These are phyloP conservation scores for Ustilago hordei DNA, from an alignment of 1,284 basidiomycete species.

Conservation along the genomic window DNA sequence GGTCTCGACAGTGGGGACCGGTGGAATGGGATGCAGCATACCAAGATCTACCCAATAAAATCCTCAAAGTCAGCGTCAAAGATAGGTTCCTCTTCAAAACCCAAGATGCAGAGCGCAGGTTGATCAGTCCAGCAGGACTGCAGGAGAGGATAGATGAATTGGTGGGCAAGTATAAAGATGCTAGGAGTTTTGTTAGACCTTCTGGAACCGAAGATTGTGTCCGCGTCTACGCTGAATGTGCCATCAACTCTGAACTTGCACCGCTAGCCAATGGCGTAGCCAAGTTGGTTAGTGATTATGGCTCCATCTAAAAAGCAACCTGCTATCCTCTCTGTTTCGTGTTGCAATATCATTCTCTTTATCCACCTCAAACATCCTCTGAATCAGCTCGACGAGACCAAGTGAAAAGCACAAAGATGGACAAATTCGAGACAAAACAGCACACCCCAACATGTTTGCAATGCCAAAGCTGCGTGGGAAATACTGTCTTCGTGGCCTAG, in stretches of 20 bases:
- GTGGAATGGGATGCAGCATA: conserved; percentile 94
- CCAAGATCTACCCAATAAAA: conserved; percentile 90
- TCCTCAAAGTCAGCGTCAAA: conserved; percentile 93
- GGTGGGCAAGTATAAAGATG: conserved; percentile 82
- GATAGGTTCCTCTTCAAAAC: conserved; percentile 89
- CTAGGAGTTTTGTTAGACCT: conserved; percentile 92
- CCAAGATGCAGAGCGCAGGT: conserved; percentile 89
- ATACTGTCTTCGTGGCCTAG: conserved; percentile 43
- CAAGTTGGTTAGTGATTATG: conserved; percentile 56
- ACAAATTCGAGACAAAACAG: no score
- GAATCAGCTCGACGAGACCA: no score
- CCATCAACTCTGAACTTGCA: conserved; percentile 79
- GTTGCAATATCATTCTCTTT: neutral
- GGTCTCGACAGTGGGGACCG: conserved; percentile 74
- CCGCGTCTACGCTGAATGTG: conserved; percentile 95
- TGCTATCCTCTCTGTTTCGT: neutral
- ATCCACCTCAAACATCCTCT: no score
- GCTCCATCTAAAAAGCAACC: conserved; percentile 11
- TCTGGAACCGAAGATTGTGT: conserved; percentile 99
- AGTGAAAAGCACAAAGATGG: neutral
- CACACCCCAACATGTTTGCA: neutral
- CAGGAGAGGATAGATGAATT: conserved; percentile 89
- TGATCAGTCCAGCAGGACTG: conserved; percentile 82
- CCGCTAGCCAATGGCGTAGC: conserved; percentile 59
- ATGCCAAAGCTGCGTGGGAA: neutral